These are phyloP conservation scores for Tilletia walkeri DNA, from an alignment of 1,284 basidiomycete genomes.

Conservation along the genomic window DNA sequence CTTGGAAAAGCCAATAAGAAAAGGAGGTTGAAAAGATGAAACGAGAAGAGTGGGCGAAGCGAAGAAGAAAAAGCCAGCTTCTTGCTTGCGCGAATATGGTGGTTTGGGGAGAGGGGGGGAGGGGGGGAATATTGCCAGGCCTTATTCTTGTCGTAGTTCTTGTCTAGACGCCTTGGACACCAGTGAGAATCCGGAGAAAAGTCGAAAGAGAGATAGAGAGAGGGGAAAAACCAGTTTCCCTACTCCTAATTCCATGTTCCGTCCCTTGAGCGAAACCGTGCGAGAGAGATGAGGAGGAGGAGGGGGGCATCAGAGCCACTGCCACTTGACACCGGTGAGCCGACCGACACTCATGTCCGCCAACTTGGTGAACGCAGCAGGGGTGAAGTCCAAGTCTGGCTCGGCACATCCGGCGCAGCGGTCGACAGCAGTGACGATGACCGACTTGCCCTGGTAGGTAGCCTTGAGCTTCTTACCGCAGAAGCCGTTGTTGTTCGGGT, in stretches of 20 bases:
- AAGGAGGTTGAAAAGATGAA: not conserved
- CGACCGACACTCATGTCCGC: slow-evolving; percentile 33
- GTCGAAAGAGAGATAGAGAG: not conserved
- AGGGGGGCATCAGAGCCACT: slow-evolving; percentile 25
- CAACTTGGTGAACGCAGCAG: slow-evolving; percentile 38
- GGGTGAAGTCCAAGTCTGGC: slow-evolving; percentile 43
- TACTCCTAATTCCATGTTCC: not conserved
- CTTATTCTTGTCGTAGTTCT: too few species aligned
- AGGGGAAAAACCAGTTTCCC: not conserved
- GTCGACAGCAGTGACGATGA: slow-evolving; percentile 43
- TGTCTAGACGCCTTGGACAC: not conserved
- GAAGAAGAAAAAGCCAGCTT: not conserved
- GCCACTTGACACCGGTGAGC: slow-evolving; percentile 37
- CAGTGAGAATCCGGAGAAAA: not conserved
- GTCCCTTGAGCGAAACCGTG: not conserved
- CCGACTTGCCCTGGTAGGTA: slow-evolving; percentile 41
- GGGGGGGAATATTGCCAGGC: too few species aligned
- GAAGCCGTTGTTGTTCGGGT: slow-evolving; percentile 47
- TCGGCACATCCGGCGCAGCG: slow-evolving; percentile 40
- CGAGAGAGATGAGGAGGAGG: not conserved
- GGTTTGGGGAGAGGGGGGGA: too few species aligned
- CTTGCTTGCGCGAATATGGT: too few species aligned
- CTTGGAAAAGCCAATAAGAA: not conserved
- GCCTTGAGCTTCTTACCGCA: slow-evolving; percentile 50
- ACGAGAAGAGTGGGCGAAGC: slow-evolving; percentile 1